A percentile compares a stretch with the other conserved stretches of the same genome.
Evolutionary conservation across 768 basidiomycete species (phyloP).

Genomic region (Mycena vitilis): DNA sequence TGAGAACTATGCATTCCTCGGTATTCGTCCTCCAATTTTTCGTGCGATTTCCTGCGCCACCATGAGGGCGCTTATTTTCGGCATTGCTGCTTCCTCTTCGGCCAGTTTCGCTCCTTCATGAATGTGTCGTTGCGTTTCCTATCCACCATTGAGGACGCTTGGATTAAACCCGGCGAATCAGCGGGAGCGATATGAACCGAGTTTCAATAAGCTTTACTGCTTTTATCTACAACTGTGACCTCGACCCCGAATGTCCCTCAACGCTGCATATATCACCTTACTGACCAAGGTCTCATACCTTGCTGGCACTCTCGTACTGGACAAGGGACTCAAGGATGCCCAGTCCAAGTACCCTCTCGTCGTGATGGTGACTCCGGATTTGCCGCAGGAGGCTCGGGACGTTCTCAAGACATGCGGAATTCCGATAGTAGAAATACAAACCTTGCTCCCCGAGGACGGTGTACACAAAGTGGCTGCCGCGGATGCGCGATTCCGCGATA

Average conservation of each 20-base stretch:
- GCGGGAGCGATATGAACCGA: too few species aligned
- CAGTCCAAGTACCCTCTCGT: conserved; percentile 80
- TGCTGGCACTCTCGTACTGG: conserved; percentile 70
- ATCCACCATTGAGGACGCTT: too few species aligned
- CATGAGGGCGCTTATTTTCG: conserved; percentile 3
- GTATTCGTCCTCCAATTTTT: not conserved
- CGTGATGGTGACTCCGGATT: conserved; percentile 75
- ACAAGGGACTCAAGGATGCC: conserved; percentile 64
- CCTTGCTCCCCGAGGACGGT: conserved; percentile 63
- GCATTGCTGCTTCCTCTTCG: not conserved
- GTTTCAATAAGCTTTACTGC: not conserved
- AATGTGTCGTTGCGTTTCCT: too few species aligned
- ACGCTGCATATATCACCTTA: conserved; percentile 79
- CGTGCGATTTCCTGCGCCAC: not conserved
- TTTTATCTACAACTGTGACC: not conserved
- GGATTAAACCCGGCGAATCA: too few species aligned
- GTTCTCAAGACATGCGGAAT: conserved; percentile 69
- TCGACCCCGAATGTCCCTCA: conserved; percentile 44
- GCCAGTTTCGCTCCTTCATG: too few species aligned
- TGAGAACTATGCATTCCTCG: conserved; percentile 16
- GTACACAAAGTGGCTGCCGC: conserved; percentile 53
- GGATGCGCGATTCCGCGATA: conserved; percentile 71
- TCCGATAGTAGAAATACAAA: conserved; percentile 66
- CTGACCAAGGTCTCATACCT: conserved; percentile 80
- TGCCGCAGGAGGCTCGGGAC: conserved; percentile 62